Base-by-base conservation (phyloP, 495 filamentous ascomycete species). In the Collariella sp. region DNA sequence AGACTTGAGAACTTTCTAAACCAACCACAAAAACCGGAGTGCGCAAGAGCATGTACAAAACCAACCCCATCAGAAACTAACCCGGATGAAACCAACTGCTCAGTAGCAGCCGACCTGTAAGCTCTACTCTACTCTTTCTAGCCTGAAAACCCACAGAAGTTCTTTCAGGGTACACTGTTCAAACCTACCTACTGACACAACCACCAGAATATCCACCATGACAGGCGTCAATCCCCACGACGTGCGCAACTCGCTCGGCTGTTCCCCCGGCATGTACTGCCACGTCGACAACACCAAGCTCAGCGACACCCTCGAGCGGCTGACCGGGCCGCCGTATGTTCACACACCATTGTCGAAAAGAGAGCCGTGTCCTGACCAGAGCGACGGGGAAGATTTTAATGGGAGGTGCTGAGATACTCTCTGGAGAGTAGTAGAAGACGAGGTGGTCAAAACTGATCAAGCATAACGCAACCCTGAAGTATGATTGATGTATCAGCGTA, bases 61-160 rank as follows among this genome's bases (percentile, higher is more conserved):
- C 40, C 5, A 10, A 3, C 5, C 2, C 39, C 18, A 18, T 10
- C 19, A 20, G 12, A 18, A 18, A 19, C n/a, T 15, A 10, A 16
- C 16, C 5, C 35, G 5, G 40, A 23, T 10, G 40, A 43, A 36
- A 22, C 23, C 40, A 52, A 50, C 44, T 58, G 56, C 40, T 49
- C 56, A 5, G 44, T 52, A 36, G 50, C 56, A 7, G 44, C 56
- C 23, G 50, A 58, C 22, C 13, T 58, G 55, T 57, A 48, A 35
- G 55, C 47, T n/a, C n/a, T n/a, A n/a, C n/a, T n/a, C n/a, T n/a
- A n/a, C n/a, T n/a, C n/a, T 11, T 5, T 50, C 20, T 39, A 26
- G 15, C n/a, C 23, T 33, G 22, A n/a, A 40, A 5, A 41, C 1
- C 26, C 24, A 24, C 16, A n/a, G n/a, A n/a, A n/a, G n/a, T n/a